Conservation (phyloP, 192 early-diverging fungal species). For the Helicostylum pulchrum region DNA sequence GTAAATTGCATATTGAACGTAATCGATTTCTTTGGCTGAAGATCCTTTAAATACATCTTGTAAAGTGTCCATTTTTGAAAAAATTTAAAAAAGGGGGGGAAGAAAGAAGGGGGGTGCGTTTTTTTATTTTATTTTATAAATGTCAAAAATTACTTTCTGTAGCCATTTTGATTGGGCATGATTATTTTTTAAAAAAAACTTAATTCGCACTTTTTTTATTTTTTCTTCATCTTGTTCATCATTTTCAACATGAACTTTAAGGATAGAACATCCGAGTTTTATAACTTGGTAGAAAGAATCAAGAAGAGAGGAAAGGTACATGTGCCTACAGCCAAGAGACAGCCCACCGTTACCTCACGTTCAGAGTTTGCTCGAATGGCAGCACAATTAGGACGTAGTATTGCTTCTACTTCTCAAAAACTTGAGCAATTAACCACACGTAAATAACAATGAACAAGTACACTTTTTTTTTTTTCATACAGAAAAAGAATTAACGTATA, state of each 20-base stretch:
- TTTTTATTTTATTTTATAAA: no score
- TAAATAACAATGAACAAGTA: slow-evolving; percentile 34
- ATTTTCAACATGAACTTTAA: slow-evolving; percentile 41
- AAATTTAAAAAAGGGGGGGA: background rate
- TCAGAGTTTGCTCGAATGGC: slow-evolving; percentile 83
- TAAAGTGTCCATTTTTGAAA: slow-evolving; percentile 17
- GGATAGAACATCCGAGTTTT: slow-evolving; percentile 86
- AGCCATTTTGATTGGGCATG: no score
- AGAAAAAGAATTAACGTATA: no score
- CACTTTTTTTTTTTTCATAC: background rate
- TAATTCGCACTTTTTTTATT: background rate
- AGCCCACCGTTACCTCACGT: slow-evolving; percentile 21
- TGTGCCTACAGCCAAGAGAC: slow-evolving; percentile 21
- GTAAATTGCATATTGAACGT: slow-evolving; percentile 46
- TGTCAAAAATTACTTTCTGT: no score
- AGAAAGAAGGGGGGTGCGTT: no score
- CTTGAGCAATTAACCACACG: slow-evolving; percentile 80
- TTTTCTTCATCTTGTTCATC: no score
- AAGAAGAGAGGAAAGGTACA: slow-evolving; percentile 39
- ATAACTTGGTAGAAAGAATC: slow-evolving; percentile 73
- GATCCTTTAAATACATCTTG: slow-evolving; percentile 25
- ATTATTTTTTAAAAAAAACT: no score
- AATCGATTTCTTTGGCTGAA: slow-evolving; percentile 31
- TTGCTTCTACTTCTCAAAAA: slow-evolving; percentile 77
- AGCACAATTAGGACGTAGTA: slow-evolving; percentile 79